phyloP scores from a whole-genome alignment of 169 alveolate genomes.

The Plasmodium malariae region DNA sequence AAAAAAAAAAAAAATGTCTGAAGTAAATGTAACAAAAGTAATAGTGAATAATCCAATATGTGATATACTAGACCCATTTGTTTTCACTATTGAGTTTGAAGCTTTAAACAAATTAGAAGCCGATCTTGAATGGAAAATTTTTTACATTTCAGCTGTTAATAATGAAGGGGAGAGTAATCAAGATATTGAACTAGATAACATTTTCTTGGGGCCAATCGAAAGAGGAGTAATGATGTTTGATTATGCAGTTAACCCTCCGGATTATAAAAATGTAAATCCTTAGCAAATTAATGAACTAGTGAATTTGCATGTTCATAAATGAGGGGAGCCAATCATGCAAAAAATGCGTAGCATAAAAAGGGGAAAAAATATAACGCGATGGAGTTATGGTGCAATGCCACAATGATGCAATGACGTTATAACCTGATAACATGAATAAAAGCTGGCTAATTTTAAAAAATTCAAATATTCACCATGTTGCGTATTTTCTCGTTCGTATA shows the following conservation, averaged over 20 bases:
- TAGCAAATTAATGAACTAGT: too few relatives aligned
- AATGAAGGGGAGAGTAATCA: slow-evolving; percentile 84
- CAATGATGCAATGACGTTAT: too few relatives aligned
- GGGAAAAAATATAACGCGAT: too few relatives aligned
- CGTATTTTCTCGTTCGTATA: too few relatives aligned
- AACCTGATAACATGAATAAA: too few relatives aligned
- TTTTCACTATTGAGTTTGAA: slow-evolving; percentile 95
- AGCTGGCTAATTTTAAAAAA: too few relatives aligned
- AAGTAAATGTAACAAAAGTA: slow-evolving; percentile 95
- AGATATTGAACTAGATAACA: slow-evolving; percentile 96
- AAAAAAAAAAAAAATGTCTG: slow-evolving; percentile 90
- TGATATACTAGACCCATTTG: slow-evolving; percentile 92
- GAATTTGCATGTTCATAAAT: too few relatives aligned
- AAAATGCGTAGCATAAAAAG: too few relatives aligned
- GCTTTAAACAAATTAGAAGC: slow-evolving; percentile 91
- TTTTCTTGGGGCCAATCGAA: slow-evolving; percentile 94
- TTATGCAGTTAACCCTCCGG: slow-evolving; percentile 95
- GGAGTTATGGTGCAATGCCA: too few relatives aligned
- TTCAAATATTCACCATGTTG: too few relatives aligned
- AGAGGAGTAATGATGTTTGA: slow-evolving; percentile 95
- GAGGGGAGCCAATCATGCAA: too few relatives aligned
- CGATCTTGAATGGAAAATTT: slow-evolving; percentile 94
- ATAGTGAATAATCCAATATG: slow-evolving; percentile 93
- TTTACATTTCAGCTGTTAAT: slow-evolving; percentile 88
- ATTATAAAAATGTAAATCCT: slow-evolving; percentile 89